phyloP scores from a whole-genome alignment of 192 early-diverging fungal species.

The Umbelopsis sp. region DNA sequence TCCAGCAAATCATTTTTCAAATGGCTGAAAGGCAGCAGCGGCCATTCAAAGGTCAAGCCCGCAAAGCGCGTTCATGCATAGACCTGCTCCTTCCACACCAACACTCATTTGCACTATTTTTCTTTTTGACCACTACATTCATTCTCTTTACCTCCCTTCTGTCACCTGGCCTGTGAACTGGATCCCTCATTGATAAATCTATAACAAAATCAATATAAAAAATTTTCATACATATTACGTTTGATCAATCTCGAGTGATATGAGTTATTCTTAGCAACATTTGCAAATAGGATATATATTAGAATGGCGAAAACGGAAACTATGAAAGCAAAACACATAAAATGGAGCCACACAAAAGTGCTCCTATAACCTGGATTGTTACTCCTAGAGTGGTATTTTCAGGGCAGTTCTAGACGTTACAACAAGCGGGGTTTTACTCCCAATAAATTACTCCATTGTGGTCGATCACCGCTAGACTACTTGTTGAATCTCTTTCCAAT shows the following conservation, averaged over 20 bases:
- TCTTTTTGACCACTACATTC: background rate
- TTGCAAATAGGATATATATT: too few species aligned
- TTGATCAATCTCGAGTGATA: too few species aligned
- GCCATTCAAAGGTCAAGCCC: background rate
- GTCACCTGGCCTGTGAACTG: background rate
- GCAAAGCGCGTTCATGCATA: background rate
- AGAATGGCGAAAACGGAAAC: too few species aligned
- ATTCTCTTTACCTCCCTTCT: background rate
- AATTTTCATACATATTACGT: too few species aligned
- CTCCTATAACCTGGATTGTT: too few species aligned
- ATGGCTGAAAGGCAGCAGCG: constrained; percentile 11
- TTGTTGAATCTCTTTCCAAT: constrained; percentile 15
- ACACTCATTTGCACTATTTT: background rate
- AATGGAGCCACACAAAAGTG: too few species aligned
- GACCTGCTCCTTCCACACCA: background rate
- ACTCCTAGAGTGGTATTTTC: too few species aligned
- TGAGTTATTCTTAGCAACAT: too few species aligned
- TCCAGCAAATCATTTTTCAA: constrained; percentile 3
- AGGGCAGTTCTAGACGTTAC: background rate
- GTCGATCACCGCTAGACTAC: background rate
- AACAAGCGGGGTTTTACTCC: too few species aligned
- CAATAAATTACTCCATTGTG: background rate
- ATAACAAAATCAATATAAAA: background rate
- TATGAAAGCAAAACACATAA: too few species aligned
- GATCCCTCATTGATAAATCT: background rate